These are phyloP conservation scores for Taphrina deformans DNA, from an alignment of 1,139 yeast genomes.

Conservation along the genomic window DNA sequence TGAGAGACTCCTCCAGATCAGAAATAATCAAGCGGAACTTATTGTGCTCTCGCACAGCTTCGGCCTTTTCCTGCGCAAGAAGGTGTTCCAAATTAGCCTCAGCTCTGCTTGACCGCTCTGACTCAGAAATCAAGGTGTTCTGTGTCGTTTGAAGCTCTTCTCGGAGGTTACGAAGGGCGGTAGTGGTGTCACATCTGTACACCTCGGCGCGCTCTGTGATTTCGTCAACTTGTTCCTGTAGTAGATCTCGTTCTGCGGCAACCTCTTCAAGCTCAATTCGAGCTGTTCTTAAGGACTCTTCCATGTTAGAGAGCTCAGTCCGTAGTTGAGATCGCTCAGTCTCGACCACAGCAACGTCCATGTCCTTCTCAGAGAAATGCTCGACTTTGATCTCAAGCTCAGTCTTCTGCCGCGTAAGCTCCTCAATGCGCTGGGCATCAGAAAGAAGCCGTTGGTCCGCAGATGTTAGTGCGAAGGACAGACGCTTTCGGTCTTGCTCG, in stretches of 20 bases:
- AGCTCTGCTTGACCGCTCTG: neutral
- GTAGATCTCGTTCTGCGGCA: conserved; percentile 20
- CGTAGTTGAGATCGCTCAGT: conserved; percentile 12
- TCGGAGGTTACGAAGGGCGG: neutral
- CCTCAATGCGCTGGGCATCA: neutral
- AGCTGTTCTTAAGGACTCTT: neutral
- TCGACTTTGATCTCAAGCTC: conserved; percentile 6
- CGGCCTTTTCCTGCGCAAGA: neutral
- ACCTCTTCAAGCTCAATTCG: conserved; percentile 28
- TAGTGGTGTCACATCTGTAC: neutral
- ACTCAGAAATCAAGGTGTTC: neutral
- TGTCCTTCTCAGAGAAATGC: neutral
- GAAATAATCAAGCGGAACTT: conserved; percentile 4
- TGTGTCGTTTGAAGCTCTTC: neutral
- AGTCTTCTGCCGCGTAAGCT: conserved; percentile 6
- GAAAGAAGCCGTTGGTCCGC: conserved; percentile 10
- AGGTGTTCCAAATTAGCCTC: neutral
- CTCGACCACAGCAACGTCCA: conserved; percentile 3
- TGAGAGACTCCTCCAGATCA: conserved; percentile 28
- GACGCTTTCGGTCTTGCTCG: conserved; percentile 25
- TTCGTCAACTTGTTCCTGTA: conserved; percentile 25
- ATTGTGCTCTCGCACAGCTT: neutral
- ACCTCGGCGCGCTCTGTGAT: neutral
- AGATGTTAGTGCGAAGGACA: neutral
- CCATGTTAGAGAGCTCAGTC: conserved; percentile 1